Evolutionary conservation across 116 monocot species (phyloP), one percentile per base, ranked within the genome.

Genomic region (Posidonia oceanica): DNA sequence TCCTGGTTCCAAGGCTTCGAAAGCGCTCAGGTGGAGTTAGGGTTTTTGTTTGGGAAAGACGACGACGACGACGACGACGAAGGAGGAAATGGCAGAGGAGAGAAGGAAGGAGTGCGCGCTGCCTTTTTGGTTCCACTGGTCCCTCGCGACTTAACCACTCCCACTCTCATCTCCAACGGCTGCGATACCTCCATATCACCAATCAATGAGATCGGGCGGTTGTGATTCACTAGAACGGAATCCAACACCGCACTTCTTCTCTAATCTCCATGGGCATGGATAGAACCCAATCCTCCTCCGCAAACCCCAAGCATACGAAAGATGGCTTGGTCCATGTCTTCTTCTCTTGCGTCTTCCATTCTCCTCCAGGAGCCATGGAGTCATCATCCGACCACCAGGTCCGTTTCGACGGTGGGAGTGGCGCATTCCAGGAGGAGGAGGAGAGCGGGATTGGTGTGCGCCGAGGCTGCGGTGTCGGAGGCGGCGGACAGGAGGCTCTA

Each of bases 401-500:
- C 10, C 16, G 2, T 42, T 66, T 42, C 66, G 44, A 10, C 16
- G 29, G n/a, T 54, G 14, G 29, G 44, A 14, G 2, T 5, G 36
- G 44, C 51, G n/a, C 16, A 36, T 17, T 68, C 68, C 15, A 68
- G 68, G 61, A 53, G 39, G 13, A 53, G 39, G 13, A 54, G 51
- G 61, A 12, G 39, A 66, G 52, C 67, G 44, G 62, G 80, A 73
- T 54, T 74, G 20, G 67, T 59, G 40, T 64, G 65, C 2, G 56
- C 72, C 4, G 63, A 61, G 7, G 23, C 82, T 66, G 77, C 69
- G 38, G 54, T 40, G 71, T 75, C 69, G 51, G 53, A 84, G 77
- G 92, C 67, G 64, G 80, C 36, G 54, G 75, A 76, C 75, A 77
- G 92, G 77, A 68, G 87, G 85, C 84, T 97, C 38, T 97, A 92